These are phyloP conservation scores for Nicotiana benthamiana DNA, from an alignment of 257 asterid species.

Conservation along the genomic window DNA sequence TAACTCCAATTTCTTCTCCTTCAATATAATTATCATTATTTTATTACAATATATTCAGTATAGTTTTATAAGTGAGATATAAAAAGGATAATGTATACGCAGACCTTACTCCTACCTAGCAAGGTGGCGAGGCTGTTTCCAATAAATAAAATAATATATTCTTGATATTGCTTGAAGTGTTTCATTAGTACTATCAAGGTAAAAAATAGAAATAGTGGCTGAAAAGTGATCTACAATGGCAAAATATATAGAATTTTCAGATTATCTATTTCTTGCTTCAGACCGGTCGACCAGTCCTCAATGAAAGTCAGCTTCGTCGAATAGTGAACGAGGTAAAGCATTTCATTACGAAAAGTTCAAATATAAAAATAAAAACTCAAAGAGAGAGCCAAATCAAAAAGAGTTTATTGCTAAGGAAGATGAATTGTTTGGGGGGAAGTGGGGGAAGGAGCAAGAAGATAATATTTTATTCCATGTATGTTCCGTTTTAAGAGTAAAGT, in stretches of 20 bases:
- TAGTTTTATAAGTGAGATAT: no score
- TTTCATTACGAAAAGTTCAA: slow-evolving; percentile 83
- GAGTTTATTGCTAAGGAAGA: slow-evolving; percentile 29
- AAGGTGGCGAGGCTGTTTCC: no score
- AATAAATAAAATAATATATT: no score
- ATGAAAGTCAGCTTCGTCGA: slow-evolving; percentile 78
- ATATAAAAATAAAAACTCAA: slow-evolving; percentile 69
- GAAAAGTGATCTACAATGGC: no score
- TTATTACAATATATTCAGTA: no score
- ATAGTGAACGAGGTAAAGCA: slow-evolving; percentile 79
- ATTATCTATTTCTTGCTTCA: slow-evolving; percentile 18
- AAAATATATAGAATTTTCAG: background rate
- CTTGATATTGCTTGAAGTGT: no score
- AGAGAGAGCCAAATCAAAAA: slow-evolving; percentile 88
- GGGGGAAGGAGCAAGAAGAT: slow-evolving; percentile 98
- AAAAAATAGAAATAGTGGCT: no score
- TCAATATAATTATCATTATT: no score
- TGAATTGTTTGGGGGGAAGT: slow-evolving; percentile 63
- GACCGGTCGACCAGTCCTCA: slow-evolving; percentile 76
- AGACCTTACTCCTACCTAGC: no score
- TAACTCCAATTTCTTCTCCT: no score
- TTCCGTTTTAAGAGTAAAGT: background rate
- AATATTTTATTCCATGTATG: slow-evolving; percentile 53
- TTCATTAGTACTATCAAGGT: no score
- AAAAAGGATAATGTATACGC: no score